Evolutionary conservation across 805 yeast genomes (phyloP), one percentile per base, ranked within the genome.

Genomic region (Yarrowia bubula): DNA sequence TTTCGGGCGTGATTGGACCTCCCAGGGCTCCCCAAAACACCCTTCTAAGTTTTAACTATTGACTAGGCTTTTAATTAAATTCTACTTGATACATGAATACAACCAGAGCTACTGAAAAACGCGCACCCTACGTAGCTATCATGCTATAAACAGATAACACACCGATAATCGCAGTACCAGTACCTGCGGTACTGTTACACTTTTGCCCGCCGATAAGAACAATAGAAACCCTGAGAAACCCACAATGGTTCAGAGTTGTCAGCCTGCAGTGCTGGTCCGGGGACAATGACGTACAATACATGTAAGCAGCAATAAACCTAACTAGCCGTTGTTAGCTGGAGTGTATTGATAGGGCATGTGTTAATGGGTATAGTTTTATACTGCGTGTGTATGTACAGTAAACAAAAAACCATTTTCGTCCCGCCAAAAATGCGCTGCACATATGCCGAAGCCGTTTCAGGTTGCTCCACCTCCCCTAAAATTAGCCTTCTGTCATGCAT

Each of bases 231-330:
- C 48, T 11, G 11, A 17, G 55, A 48, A 35, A 48, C 55, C 55
- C 55, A 48, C 55, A 35, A 17, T 14, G 13, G 17, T 14, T 48
- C 55, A 17, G 55, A 48, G 55, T 48, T 48, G 9, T 17, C 31
- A 8, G 55, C 41, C 55, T 48, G 55, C 55, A 48, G 55, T 48
- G 33, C 17, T 33, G 55, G 55, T 39, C 53, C 18, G 41, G 41
- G 55, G 55, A 33, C 8, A 46, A 33, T 22, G 28, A 22, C 28
- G 28, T 22, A 22, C 28, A 22, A 22, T 22, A 22, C 28, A 22
- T 22, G 28, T 22, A 22, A 22, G 28, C 28, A 33, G 55, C 55
- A 48, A 33, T 35, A 48, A 17, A 48, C 55, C 33, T 33, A 3
- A 22, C 28, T 48, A 18, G 41, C 41, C 31, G 33, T 48, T 48